Evolutionary conservation across 495 filamentous ascomycete genomes (phyloP).

Genomic region (Terfezia boudieri): DNA sequence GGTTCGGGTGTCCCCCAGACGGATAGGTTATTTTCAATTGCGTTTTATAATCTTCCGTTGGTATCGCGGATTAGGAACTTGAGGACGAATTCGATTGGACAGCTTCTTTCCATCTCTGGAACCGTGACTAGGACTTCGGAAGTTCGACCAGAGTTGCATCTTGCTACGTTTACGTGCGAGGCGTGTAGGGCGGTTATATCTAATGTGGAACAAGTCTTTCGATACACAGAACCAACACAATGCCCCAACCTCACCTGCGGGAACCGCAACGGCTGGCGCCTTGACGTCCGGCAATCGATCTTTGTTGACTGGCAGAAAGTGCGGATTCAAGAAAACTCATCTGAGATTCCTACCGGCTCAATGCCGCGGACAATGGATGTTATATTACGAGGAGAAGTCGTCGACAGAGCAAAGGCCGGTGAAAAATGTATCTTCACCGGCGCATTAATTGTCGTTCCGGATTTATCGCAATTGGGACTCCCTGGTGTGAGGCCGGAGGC

Average conservation of each 20-base stretch:
- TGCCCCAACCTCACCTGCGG: constrained; percentile 82
- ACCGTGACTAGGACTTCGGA: constrained; percentile 94
- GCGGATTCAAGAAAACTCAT: constrained; percentile 88
- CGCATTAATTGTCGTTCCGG: constrained; percentile 84
- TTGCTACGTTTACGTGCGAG: constrained; percentile 86
- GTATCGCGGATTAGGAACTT: constrained; percentile 76
- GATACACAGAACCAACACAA: constrained; percentile 88
- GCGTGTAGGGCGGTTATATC: constrained; percentile 55
- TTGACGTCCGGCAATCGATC: constrained; percentile 90
- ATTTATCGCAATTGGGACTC: constrained; percentile 84
- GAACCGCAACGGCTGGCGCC: constrained; percentile 73
- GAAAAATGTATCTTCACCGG: constrained; percentile 97
- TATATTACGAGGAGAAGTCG: constrained; percentile 92
- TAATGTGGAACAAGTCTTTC: constrained; percentile 92
- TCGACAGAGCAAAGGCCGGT: constrained; percentile 87
- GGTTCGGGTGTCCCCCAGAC: constrained; percentile 50
- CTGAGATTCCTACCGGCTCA: constrained; percentile 92
- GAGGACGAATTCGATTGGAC: constrained; percentile 75
- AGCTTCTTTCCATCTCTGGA: constrained; percentile 81
- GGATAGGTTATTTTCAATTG: constrained; percentile 82
- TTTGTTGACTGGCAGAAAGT: constrained; percentile 99
- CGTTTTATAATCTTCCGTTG: constrained; percentile 92
- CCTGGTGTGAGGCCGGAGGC: constrained; percentile 69
- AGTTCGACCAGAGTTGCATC: constrained; percentile 76
- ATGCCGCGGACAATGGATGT: constrained; percentile 98